Conservation (phyloP, 2,329 filamentous ascomycete genomes). For the Leptoxyphium fumago region DNA sequence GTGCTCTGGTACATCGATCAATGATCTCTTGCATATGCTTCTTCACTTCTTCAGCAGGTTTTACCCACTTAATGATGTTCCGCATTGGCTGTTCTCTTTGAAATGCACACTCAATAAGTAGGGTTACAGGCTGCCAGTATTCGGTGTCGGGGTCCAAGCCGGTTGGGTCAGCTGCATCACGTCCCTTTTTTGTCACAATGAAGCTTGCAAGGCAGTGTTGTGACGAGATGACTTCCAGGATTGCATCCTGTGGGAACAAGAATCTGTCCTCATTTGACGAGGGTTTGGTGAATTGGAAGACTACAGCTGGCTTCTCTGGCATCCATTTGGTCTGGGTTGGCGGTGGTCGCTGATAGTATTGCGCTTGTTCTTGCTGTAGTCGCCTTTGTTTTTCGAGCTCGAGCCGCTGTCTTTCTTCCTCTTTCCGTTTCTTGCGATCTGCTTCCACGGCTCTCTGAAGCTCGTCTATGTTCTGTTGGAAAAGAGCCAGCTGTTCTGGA, state of each 20-base stretch:
- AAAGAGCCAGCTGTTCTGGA: constrained; percentile 55
- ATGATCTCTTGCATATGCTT: constrained; percentile 44
- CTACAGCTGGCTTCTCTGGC: constrained; percentile 26
- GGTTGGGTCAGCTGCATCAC: constrained; percentile 30
- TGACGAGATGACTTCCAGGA: constrained; percentile 48
- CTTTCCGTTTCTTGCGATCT: constrained; percentile 21
- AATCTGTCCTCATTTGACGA: constrained; percentile 59
- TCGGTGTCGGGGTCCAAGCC: constrained; percentile 35
- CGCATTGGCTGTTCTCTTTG: constrained; percentile 38
- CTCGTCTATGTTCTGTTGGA: constrained; percentile 69
- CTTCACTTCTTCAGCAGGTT: constrained; percentile 36
- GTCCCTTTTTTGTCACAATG: constrained; percentile 59
- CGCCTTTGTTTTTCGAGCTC: constrained; percentile 4
- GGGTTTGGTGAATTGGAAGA: constrained; percentile 46
- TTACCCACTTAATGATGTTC: constrained; percentile 41
- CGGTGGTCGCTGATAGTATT: constrained; percentile 18
- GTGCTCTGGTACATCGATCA: constrained; percentile 39
- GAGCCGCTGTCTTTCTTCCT: constrained; percentile 3
- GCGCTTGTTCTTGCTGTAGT: constrained; percentile 6
- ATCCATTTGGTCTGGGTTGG: background rate
- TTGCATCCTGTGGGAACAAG: constrained; percentile 63
- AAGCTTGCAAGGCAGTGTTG: constrained; percentile 57
- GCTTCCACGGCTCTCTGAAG: constrained; percentile 42
- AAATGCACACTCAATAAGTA: constrained; percentile 39
- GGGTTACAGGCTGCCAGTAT: constrained; percentile 63